Evolutionary conservation across 495 filamentous ascomycete genomes (phyloP).

Genomic region (Daldinia concentrica): DNA sequence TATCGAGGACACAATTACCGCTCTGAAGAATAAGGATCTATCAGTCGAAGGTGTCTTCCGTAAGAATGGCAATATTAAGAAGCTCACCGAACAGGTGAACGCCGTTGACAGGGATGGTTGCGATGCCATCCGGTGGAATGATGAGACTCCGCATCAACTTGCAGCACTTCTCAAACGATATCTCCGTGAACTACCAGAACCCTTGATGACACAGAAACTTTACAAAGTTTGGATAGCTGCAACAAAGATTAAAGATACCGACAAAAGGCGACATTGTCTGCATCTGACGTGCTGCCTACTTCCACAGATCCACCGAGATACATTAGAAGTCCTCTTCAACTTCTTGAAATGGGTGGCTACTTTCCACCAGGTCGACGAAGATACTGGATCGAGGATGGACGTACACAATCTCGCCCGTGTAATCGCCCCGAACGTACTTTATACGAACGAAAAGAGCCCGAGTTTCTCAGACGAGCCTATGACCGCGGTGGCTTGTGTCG

Average conservation of each 20-base stretch:
- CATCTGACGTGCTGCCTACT: constrained; percentile 94
- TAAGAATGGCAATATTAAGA: constrained; percentile 97
- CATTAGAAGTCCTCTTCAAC: constrained; percentile 90
- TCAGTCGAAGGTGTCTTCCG: constrained; percentile 98
- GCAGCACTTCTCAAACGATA: constrained; percentile 96
- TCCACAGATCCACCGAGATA: constrained; percentile 91
- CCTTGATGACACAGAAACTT: constrained; percentile 92
- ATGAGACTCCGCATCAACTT: constrained; percentile 89
- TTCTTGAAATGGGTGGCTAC: constrained; percentile 99
- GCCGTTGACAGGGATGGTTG: constrained; percentile 82
- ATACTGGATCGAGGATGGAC: constrained; percentile 96
- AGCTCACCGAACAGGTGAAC: constrained; percentile 83
- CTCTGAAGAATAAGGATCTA: constrained; percentile 99
- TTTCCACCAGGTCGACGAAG: constrained; percentile 95
- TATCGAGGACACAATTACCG: constrained; percentile 88
- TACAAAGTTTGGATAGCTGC: constrained; percentile 90
- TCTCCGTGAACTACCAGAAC: constrained; percentile 92
- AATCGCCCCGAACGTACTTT: constrained; percentile 94
- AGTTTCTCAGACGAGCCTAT: constrained; percentile 84
- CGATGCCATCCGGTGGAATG: constrained; percentile 80
- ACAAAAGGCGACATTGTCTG: constrained; percentile 82
- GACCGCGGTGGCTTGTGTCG: constrained; percentile 89
- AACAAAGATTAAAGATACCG: constrained; percentile 86
- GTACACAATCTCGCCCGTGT: constrained; percentile 98
- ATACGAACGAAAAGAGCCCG: constrained; percentile 69